Evolutionary conservation across 1,284 basidiomycete genomes (phyloP), one percentile per base, ranked within the genome.

Genomic region (Tylopilus sp.): DNA sequence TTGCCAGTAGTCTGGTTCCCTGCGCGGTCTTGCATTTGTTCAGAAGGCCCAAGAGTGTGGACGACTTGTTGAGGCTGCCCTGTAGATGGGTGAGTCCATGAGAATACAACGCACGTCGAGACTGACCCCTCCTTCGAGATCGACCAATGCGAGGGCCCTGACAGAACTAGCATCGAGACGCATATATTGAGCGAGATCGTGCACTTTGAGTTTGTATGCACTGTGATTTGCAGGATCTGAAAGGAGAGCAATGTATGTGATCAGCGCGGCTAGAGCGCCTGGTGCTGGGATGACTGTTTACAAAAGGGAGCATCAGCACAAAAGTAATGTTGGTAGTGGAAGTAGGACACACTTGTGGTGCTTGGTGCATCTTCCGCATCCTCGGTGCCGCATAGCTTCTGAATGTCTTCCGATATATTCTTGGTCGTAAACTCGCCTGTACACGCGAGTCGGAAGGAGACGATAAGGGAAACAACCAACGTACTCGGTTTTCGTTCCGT

Each of bases 11-110:
- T 46, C 97, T 75, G n/a, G 90, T 86, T 0, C 97, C 97, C 66
- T 99, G 97, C 0, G 90, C 86, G 1, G 97, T 99, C 70, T 96
- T 97, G 76, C 97, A 98, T 58, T 89, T 89, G 67, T 99, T 97
- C 54, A 99, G 68, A 18, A 97, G 72, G 0, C 95, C 94, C 50
- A 92, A 86, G 5, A 99, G 67, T 18, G 92, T 97, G 44, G 89
- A 91, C 57, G 89, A 93, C 61, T 89, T 89, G 46, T 80, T 81
- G 41, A 70, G 68, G 9, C 73, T 69, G 26, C 73, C 76, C 80
- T 80, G 50, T 25, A 31, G 28, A 41, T 11, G 15, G 0, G 23
- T 60, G 30, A 65, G 41, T 26, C 9, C 8, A 45, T 6, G 19
- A 19, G 68, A 62, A 58, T 6, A 40, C 3, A 26, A 7, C 11